phyloP scores from a whole-genome alignment of 2,329 filamentous ascomycete species.

The Ophiostoma novo-ulmi region DNA sequence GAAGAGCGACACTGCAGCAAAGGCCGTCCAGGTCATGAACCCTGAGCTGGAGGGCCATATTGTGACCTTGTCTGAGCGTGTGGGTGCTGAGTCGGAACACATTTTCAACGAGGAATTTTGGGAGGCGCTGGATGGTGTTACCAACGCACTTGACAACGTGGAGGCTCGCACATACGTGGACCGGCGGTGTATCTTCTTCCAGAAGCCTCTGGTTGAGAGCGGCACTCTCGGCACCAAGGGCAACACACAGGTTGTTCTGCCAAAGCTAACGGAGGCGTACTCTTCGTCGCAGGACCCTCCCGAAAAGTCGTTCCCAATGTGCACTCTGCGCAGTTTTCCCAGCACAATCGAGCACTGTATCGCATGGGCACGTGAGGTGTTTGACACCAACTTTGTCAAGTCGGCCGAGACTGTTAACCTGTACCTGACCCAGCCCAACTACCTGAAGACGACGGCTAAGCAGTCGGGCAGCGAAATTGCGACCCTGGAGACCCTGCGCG shows the following conservation, averaged over 20 bases:
- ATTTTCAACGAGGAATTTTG: conserved; percentile 95
- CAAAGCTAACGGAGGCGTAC: conserved; percentile 90
- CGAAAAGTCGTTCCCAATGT: conserved; percentile 99
- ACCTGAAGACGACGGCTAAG: conserved; percentile 79
- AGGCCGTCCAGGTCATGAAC: conserved; percentile 92
- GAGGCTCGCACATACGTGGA: conserved; percentile 96
- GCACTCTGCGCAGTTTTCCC: conserved; percentile 92
- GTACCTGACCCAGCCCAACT: conserved; percentile 87
- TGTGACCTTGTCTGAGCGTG: conserved; percentile 76
- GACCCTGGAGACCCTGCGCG: conserved; percentile 81
- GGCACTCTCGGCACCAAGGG: conserved; percentile 98
- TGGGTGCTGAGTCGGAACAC: conserved; percentile 85
- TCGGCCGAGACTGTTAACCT: conserved; percentile 91
- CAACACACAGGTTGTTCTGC: conserved; percentile 93
- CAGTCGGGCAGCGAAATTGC: conserved; percentile 93
- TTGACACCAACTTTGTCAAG: conserved; percentile 89
- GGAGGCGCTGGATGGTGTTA: conserved; percentile 80
- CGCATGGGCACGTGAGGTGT: conserved; percentile 93
- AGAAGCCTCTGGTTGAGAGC: conserved; percentile 91
- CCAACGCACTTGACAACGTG: conserved; percentile 95
- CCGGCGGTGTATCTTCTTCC: conserved; percentile 95
- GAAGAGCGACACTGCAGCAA: conserved; percentile 92
- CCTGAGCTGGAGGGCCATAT: conserved; percentile 86
- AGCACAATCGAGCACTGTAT: conserved; percentile 99
- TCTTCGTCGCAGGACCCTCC: conserved; percentile 92